Conservation (phyloP, 768 basidiomycete species). For the Mrakia gelida region DNA sequence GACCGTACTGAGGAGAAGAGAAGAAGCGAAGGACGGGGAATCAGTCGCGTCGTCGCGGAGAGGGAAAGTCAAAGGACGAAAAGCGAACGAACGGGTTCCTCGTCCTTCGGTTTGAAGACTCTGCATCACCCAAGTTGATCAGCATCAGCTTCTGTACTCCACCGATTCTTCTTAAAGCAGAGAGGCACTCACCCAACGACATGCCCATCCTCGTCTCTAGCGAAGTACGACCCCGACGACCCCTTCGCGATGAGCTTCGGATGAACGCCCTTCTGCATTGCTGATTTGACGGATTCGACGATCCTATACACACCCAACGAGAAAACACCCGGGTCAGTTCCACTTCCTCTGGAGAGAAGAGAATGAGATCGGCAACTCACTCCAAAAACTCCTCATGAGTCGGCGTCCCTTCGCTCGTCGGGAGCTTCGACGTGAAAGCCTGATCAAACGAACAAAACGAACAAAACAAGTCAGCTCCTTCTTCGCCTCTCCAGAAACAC, state of each 20-base stretch:
- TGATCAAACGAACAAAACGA: background rate
- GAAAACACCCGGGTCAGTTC: no score
- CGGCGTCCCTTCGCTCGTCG: background rate
- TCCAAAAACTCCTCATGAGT: constrained; percentile 5
- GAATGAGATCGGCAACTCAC: background rate
- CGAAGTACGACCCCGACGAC: constrained; percentile 86
- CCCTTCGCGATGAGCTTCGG: constrained; percentile 72
- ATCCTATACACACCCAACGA: no score
- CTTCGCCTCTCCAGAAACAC: background rate
- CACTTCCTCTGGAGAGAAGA: no score
- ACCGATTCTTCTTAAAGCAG: no score
- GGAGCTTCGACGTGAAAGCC: background rate
- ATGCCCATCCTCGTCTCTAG: constrained; percentile 72
- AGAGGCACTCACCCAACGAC: constrained; percentile 64
- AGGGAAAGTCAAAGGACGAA: background rate
- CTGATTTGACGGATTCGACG: constrained; percentile 12
- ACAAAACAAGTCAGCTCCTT: background rate
- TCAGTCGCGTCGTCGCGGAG: constrained; percentile 6
- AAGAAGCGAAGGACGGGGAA: no score
- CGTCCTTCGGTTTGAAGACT: constrained; percentile 79
- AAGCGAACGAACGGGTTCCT: constrained; percentile 31
- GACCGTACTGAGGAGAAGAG: background rate
- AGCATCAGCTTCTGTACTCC: no score
- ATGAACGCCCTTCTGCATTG: constrained; percentile 20
- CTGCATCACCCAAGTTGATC: constrained; percentile 44